These are phyloP conservation scores for Plasmodium falciparum DNA, from an alignment of 169 alveolate genomes.

Conservation along the genomic window DNA sequence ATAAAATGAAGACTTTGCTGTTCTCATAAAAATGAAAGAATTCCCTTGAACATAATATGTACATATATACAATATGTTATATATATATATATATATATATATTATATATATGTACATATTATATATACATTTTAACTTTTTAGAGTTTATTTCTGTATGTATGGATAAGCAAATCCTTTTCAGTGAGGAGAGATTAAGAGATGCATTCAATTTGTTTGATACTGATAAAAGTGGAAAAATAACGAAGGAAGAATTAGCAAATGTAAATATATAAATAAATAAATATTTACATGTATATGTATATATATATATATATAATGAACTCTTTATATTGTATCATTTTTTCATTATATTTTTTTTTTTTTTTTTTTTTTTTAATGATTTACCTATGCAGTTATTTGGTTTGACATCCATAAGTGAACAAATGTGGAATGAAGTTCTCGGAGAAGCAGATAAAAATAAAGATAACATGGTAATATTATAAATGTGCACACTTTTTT, in stretches of 20 bases:
- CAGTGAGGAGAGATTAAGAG: constrained; percentile 85
- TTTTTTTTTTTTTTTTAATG: too few species aligned
- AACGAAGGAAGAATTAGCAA: constrained; percentile 82
- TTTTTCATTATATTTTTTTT: neutral
- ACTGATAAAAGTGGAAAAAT: constrained; percentile 88
- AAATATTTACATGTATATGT: neutral
- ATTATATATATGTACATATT: neutral
- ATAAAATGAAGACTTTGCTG: neutral
- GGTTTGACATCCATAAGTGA: constrained; percentile 82
- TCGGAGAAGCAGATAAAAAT: constrained; percentile 82
- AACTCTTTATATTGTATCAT: neutral
- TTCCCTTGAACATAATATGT: neutral
- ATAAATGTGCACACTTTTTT: neutral
- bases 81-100: neutral
- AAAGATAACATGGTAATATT: constrained; percentile 83
- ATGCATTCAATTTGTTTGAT: constrained; percentile 87
- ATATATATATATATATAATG: neutral
- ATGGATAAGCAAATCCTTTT: constrained; percentile 86
- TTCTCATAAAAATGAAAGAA: neutral
- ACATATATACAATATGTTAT: neutral
- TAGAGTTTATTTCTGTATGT: constrained; percentile 91
- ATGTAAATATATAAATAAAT: constrained; percentile 15
- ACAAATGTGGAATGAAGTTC: constrained; percentile 81
- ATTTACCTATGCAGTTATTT: constrained; percentile 57
- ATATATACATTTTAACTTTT: neutral